Base-by-base conservation (phyloP, 2,329 filamentous ascomycete species). In the Colletotrichum sp. region DNA sequence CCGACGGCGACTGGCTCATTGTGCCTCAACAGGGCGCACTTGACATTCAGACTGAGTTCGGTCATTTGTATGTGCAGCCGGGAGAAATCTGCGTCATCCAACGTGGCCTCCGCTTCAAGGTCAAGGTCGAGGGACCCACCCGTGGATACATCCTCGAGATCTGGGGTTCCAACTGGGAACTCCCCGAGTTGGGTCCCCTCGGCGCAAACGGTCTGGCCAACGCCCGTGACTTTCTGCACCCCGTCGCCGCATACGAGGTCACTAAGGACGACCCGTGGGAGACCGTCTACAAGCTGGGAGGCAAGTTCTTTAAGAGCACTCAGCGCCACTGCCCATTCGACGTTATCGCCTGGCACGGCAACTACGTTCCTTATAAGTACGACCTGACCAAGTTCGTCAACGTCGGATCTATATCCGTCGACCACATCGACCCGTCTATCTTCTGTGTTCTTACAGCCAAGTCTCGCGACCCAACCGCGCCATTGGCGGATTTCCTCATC, bases 321-420 rank as follows among this genome's bases (percentile, higher is more conserved):
- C 93, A 95, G 80, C 86, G 86, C 26, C 93, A 94, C 81, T 92
- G 89, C 4, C 93, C 93, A 0, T 95, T 94, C 79, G 93, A 95
- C 78, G 93, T 94, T 2, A 91, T 94, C 1, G 93, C 92, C 3
- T 94, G 93, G 93, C 92, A 94, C 78, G 93, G 93, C n/a, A 92
- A 90, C 68, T 93, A 93, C 79, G 91, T 91, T 70, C 89, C 89
- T 0, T 90, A 87, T 83, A 91, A 91, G 81, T 91, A 91, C 79
- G 89, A 89, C 67, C 81, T 91, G 6, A 89, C 88, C 9, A 90
- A 89, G 73, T 84, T 93, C 86, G 81, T 93, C 87, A 89, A 89
- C 83, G 83, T 91, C 82, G 92, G 90, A 67, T 88, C 86, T 77
- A 89, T 91, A 67, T 89, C 87, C 9, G 89, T 88, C 78, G 92